Evolutionary conservation across 306 rosid species (phyloP).

Genomic region (Castanea mollissima): DNA sequence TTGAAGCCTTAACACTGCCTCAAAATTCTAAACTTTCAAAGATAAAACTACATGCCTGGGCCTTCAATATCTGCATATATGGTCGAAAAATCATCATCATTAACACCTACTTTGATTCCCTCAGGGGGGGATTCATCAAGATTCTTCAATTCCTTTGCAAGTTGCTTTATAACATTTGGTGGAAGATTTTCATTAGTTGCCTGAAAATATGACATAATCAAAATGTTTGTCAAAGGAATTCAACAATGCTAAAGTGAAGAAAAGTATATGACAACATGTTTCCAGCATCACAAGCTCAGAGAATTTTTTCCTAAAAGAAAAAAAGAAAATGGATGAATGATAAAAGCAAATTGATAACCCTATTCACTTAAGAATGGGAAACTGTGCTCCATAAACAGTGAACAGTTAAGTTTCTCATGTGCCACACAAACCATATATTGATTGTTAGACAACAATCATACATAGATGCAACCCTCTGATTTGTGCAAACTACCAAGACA

Average conservation of each 20-base stretch:
- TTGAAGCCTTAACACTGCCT: conserved; percentile 7
- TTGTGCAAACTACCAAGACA: no score
- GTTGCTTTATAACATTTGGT: conserved; percentile 94
- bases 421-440: no score
- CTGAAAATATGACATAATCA: conserved; percentile 41
- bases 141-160: conserved; percentile 94
- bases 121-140: conserved; percentile 97
- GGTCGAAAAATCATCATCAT: conserved; percentile 88
- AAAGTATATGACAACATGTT: conserved; percentile 5
- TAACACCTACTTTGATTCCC: conserved; percentile 88
- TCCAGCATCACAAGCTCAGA: neutral
- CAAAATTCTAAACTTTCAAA: neutral
- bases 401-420: neutral
- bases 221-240: conserved; percentile 3
- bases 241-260: conserved; percentile 11
- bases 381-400: neutral
- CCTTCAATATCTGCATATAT: conserved; percentile 94
- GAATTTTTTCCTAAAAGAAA: neutral
- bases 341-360: neutral
- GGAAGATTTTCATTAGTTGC: conserved; percentile 98
- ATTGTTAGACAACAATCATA: no score
- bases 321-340: neutral
- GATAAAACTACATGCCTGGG: conserved; percentile 63
- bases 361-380: neutral
- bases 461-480: no score